Evolutionary conservation across 768 basidiomycete genomes (phyloP).

Genomic region (Lyophyllum decastes): DNA sequence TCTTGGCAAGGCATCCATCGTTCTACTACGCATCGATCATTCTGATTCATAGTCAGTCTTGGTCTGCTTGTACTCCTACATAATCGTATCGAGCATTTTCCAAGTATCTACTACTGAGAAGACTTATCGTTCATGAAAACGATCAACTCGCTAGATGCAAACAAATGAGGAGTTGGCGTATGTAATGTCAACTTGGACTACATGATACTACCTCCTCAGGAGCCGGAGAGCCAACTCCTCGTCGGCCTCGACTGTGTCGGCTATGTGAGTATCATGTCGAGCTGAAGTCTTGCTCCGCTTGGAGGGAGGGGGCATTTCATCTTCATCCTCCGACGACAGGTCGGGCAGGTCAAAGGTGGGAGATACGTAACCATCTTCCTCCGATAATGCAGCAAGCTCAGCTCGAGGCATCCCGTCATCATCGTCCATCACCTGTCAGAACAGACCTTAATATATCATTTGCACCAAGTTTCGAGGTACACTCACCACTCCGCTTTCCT

Average conservation of each 20-base stretch:
- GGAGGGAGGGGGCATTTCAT: constrained; percentile 33
- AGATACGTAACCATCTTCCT: constrained; percentile 67
- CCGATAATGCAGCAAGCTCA: constrained; percentile 32
- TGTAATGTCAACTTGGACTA: not conserved
- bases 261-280: not conserved
- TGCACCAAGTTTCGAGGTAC: constrained; percentile 1
- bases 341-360: constrained; percentile 62
- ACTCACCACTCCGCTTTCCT: constrained; percentile 50
- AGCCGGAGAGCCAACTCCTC: constrained; percentile 64
- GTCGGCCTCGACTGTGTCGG: constrained; percentile 34
- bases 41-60: too few species aligned
- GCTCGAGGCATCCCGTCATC: constrained; percentile 27
- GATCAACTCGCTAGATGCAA: too few species aligned
- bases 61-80: too few species aligned
- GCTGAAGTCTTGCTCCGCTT: constrained; percentile 25
- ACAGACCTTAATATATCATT: constrained; percentile 5
- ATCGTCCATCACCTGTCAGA: constrained; percentile 28
- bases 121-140: too few species aligned
- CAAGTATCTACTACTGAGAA: too few species aligned
- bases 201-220: constrained; percentile 39
- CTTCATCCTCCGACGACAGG: constrained; percentile 26
- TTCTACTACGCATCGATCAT: too few species aligned
- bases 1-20: too few species aligned
- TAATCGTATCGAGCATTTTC: too few species aligned
- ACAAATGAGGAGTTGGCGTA: too few species aligned